Base-by-base conservation (phyloP, 176 grass and related monocot species). In the Oryza officinalis region DNA sequence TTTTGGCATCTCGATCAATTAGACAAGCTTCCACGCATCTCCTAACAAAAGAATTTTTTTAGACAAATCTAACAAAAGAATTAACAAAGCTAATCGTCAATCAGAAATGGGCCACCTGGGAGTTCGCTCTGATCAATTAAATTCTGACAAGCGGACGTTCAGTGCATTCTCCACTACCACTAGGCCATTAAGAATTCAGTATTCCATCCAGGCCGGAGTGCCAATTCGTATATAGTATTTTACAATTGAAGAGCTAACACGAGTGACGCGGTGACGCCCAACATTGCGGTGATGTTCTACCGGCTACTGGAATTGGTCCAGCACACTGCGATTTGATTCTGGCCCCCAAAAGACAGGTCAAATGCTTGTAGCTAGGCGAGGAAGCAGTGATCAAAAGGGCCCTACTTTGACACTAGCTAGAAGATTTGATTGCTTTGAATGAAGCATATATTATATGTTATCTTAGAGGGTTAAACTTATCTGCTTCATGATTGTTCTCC, bases 381-480 rank as follows among this genome's bases (percentile, higher is more conserved):
- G 79, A 86, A 74, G 28, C 37, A 49, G 10, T 23, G 35, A 43
- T 72, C 17, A 22, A 67, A 76, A 77, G 80, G 80, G 2, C 65
- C 12, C 2, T 71, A 69, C 67, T 65, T 83, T 83, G 74, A 67
- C 80, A 61, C 80, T 79, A 18, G 49, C 49, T 46, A 52, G 65
- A 64, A 80, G 3, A 59, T 60, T 25, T 64, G 76, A 13, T 75
- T 37, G 32, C n/a, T 35, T 35, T 5, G 27, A 4, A 33, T 10
- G 9, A 49, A 33, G 52, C 18, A 54, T 20, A 54, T 20, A 75
- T 63, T 57, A 67, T 89, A 89, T 77, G 72, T 86, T 82, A 79
- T 86, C 79, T 35, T 46, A 1, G 13, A 45, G 10, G 6, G 66
- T 52, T 83, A 47, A 74, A 59, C 61, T 90, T 86, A 90, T 90